These are phyloP conservation scores for Mycena albidolilacea DNA, from an alignment of 768 basidiomycete species.

Conservation along the genomic window DNA sequence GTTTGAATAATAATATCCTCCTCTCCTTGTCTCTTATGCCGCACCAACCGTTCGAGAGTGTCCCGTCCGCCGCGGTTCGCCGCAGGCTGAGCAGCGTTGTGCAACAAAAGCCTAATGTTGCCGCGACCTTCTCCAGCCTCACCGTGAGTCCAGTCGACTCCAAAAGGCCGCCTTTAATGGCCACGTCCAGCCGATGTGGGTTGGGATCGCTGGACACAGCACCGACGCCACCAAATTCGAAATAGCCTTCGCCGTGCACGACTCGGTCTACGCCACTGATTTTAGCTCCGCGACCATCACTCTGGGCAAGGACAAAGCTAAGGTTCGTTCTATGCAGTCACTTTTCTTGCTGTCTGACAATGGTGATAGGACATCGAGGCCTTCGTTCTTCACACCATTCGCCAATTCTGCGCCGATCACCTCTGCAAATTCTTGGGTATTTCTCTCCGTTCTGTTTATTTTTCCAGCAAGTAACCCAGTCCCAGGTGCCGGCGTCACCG, in stretches of 20 bases:
- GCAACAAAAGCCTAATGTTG: conserved; percentile 67
- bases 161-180: conserved; percentile 40
- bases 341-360: background rate
- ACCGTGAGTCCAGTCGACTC: conserved; percentile 64
- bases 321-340: conserved; percentile 10
- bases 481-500: conserved; percentile 77
- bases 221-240: conserved; percentile 76
- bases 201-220: conserved; percentile 78
- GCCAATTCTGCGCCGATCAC: conserved; percentile 65
- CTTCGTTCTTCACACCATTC: conserved; percentile 74
- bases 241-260: conserved; percentile 85
- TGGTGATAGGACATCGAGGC: conserved; percentile 67
- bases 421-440: conserved; percentile 33
- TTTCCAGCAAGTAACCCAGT: background rate
- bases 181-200: conserved; percentile 85
- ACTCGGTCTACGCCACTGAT: conserved; percentile 89
- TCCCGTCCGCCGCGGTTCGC: conserved; percentile 72
- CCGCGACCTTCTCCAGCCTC: conserved; percentile 71
- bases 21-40: conserved; percentile 11
- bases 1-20: background rate
- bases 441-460: background rate
- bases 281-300: conserved; percentile 72
- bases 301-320: conserved; percentile 66
- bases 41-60: conserved; percentile 69
- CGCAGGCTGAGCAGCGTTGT: conserved; percentile 71